Evolutionary conservation across 345 rosid genomes (phyloP).

Genomic region (Cochlearia excelsa): DNA sequence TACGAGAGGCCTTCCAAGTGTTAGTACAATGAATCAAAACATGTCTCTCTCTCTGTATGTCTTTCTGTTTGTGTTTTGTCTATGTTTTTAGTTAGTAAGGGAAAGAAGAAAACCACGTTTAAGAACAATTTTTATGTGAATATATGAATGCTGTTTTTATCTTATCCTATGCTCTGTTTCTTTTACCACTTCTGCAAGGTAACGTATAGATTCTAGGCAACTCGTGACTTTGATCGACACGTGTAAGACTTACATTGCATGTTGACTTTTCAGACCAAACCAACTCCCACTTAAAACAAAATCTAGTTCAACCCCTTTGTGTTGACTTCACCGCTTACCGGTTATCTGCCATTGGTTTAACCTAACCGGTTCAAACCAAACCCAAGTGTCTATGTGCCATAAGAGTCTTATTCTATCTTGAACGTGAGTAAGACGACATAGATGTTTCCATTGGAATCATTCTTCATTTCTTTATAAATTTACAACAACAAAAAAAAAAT

Average conservation of each 20-base stretch:
- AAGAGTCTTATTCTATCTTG: constrained; percentile 20
- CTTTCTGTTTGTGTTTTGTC: constrained; percentile 2
- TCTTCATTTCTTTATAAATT: not conserved
- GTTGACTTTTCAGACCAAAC: constrained; percentile 29
- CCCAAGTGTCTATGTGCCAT: constrained; percentile 12
- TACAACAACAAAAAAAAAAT: not conserved
- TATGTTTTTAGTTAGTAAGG: constrained; percentile 3
- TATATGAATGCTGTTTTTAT: constrained; percentile 15
- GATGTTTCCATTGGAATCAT: constrained; percentile 30
- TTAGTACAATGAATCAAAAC: constrained; percentile 31
- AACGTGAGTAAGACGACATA: constrained; percentile 33
- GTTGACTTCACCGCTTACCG: constrained; percentile 19
- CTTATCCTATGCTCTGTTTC: not conserved
- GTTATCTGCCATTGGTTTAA: constrained; percentile 13
- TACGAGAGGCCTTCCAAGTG: constrained; percentile 73
- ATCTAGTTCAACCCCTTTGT: constrained; percentile 32
- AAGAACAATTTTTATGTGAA: constrained; percentile 15
- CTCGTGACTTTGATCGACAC: too few relatives aligned
- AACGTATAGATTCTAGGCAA: too few relatives aligned
- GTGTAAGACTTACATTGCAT: too few relatives aligned
- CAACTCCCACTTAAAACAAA: constrained; percentile 24
- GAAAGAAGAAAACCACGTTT: constrained; percentile 11
- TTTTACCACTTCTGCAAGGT: too few relatives aligned
- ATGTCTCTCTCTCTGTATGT: not conserved
- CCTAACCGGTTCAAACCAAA: constrained; percentile 17